Base-by-base conservation (phyloP, 192 early-diverging fungal species). In the Podila epicladia region DNA sequence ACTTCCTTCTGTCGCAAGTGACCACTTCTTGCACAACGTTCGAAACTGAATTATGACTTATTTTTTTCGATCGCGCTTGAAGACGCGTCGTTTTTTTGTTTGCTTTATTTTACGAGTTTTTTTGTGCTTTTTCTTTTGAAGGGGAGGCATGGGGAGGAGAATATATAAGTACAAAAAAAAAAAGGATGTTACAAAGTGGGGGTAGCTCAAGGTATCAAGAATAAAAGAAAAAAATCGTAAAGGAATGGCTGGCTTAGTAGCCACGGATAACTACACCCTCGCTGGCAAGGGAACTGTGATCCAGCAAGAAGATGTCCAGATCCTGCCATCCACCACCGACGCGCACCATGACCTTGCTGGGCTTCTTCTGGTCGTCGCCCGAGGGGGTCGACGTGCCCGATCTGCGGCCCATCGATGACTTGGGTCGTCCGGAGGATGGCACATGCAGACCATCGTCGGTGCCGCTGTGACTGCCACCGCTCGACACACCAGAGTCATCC, bases 321-420 rank as follows among this genome's bases (percentile, higher is more conserved):
- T 89, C 90, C 26, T 91, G 87, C 86, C 87, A 91, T 31, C 90
- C 88, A 22, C 90, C 90, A 48, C 90, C 88, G 9, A 89, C 88
- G 32, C 88, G 83, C 45, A 89, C 87, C 38, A 88, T 53, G 2
- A 91, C 90, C 55, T 82, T 71, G 20, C 59, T 68, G 1, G 69
- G 49, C 6, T 37, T 57, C 66, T 70, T 64, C 71, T 71, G 64
- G 35, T 48, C 50, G 12, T 61, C 82, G 9, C 45, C 24, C 2
- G 53, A 26, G 0, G 53, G 53, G 6, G 53, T 55, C 2, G 53
- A 55, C 4, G 53, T 55, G 53, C 53, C 53, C 6, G 53, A 55
- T 28, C 53, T 50, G 33, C 55, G 62, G 24, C 15, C 49, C 67
- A 64, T 20, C 28, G 51, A 64, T 20, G 55, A 24, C 45, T 35